Evolutionary conservation across 2,329 filamentous ascomycete species (phyloP).

Genomic region (Cercospora zeina): DNA sequence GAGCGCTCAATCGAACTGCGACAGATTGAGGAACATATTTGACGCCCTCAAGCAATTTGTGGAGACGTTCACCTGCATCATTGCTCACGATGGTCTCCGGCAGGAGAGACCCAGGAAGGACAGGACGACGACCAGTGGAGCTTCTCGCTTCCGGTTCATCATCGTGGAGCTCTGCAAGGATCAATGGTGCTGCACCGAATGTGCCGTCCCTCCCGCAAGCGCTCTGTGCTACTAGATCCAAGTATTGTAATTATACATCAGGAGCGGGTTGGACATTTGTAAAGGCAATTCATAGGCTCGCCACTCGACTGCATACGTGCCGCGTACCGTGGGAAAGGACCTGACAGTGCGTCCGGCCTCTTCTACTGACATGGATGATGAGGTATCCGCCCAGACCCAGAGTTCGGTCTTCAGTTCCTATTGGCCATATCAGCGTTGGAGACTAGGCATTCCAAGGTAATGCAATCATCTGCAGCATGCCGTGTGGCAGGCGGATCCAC

Average conservation of each 20-base stretch:
- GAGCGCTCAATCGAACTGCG: not conserved
- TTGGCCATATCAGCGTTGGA: conserved; percentile 2
- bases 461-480: conserved; percentile 21
- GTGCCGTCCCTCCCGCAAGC: conserved; percentile 26
- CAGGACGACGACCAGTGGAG: not conserved
- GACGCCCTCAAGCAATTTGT: not conserved
- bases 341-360: not conserved
- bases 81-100: not conserved
- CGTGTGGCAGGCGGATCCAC: conserved; percentile 20
- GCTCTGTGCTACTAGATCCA: conserved; percentile 24
- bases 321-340: not conserved
- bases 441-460: conserved; percentile 16
- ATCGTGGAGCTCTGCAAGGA: not conserved
- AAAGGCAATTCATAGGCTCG: conserved; percentile 21
- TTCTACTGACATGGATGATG: conserved; percentile 9
- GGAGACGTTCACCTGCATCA: not conserved
- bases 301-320: conserved; percentile 16
- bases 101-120: not conserved
- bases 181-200: not conserved
- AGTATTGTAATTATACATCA: conserved; percentile 20
- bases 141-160: not conserved
- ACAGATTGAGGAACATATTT: not conserved
- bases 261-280: conserved; percentile 10
- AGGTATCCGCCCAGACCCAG: not conserved
- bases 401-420: not conserved